Base-by-base conservation (phyloP, 2,329 filamentous ascomycete species). In the Aspergillus proliferans region DNA sequence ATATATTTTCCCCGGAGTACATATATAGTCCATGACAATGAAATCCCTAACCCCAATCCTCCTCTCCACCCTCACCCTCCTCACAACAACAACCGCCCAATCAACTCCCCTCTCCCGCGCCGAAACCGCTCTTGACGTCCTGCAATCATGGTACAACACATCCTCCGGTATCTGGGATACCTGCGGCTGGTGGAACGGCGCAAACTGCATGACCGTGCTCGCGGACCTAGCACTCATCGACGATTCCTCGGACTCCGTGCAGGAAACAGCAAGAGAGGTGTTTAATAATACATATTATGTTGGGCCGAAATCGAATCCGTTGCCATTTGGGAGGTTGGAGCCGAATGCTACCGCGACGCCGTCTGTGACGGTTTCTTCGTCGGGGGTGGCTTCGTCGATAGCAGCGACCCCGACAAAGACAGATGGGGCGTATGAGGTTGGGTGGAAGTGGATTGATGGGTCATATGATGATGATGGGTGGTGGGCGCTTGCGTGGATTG, bases 101-200 rank as follows among this genome's bases (percentile, higher is more conserved):
- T 12, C 21, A 8, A 26, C 43, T 7, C n/a, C 49, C n/a, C 12
- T 21, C 3, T 22, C 39, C 2, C 39, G 47, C 10, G 50, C 50
- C 7, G 43, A 54, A 9, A 40, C 47, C 10, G 72, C 71, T 3
- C 59, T 75, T 2, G 59, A 65, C 19, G 63, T 73, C 5, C 71
- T 87, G 1, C 82, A 86, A 57, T 61, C 58, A 39, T 87, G 80
- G 78, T 87, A 87, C 64, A 77, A 84, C 59, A 49, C 66, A 2
- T 59, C 62, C 4, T 81, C 75, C 1, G 85, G 86, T 3, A 70
- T 86, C 10, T 88, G 83, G 82, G 68, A 80, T 47, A 77, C 77
- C 0, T 76, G 78, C 6, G 77, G 77, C n/a, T 89, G 86, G 86
- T 89, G 86, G 86, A 87, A 88, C 60, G 78, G 78, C 47, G 86